These are phyloP conservation scores for Coemansia sp. DNA, from an alignment of 192 early-diverging fungal species.

Conservation along the genomic window DNA sequence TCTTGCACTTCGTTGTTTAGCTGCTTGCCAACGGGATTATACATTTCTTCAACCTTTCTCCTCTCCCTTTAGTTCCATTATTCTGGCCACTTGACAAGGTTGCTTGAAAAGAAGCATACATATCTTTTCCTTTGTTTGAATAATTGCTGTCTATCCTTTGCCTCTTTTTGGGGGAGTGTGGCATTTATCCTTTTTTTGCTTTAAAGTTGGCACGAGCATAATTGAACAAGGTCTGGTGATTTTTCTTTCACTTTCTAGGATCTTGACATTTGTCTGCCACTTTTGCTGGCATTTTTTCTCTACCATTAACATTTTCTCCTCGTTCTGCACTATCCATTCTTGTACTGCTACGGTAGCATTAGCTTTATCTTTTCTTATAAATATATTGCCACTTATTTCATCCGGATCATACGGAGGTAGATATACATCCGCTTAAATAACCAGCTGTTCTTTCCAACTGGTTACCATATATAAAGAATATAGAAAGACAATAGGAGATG, in stretches of 20 bases:
- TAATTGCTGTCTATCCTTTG: not conserved
- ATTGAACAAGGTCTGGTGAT: constrained; percentile 1
- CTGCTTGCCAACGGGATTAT: not conserved
- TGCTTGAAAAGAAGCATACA: constrained; percentile 1
- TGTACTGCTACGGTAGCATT: constrained; percentile 2
- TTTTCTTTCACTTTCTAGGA: not conserved
- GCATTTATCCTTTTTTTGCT: not conserved
- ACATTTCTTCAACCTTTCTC: not conserved
- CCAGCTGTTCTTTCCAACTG: constrained; percentile 1
- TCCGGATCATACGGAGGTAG: not conserved
- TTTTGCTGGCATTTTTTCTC: constrained; percentile 4
- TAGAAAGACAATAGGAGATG: constrained; percentile 19
- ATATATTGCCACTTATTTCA: constrained; percentile 5
- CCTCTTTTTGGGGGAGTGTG: constrained; percentile 3
- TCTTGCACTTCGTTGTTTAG: not conserved
- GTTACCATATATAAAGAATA: not conserved
- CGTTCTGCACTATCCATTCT: not conserved
- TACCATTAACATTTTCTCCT: constrained; percentile 5
- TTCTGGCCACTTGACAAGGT: constrained; percentile 1
- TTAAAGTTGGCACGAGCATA: not conserved
- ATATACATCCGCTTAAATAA: not conserved
- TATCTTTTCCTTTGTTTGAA: not conserved
- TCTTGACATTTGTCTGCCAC: not conserved
- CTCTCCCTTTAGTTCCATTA: not conserved
- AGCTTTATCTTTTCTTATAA: not conserved